These are phyloP conservation scores for Balansia obtecta DNA, from an alignment of 2,329 filamentous ascomycete species.

Conservation along the genomic window DNA sequence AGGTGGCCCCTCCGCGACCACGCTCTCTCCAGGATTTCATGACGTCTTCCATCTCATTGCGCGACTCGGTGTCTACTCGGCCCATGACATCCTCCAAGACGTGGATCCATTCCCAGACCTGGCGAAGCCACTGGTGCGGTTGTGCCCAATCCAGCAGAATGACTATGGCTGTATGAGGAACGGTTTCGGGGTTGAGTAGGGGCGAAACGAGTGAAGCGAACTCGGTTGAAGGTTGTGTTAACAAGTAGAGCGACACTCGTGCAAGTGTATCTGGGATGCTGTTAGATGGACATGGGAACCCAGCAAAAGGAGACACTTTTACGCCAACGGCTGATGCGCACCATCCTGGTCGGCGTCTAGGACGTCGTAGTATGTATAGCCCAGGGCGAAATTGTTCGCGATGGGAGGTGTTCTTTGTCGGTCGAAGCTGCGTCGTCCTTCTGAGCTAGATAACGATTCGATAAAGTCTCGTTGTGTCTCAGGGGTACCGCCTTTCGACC, in stretches of 20 bases:
- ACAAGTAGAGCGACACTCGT: slow-evolving; percentile 76
- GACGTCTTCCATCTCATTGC: slow-evolving; percentile 74
- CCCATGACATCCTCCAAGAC: slow-evolving; percentile 67
- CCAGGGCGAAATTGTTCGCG: slow-evolving; percentile 83
- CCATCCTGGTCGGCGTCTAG: slow-evolving; percentile 89
- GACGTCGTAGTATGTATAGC: slow-evolving; percentile 92
- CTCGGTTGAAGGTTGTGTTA: slow-evolving; percentile 71
- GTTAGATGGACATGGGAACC: slow-evolving; percentile 10
- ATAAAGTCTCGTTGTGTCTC: slow-evolving; percentile 79
- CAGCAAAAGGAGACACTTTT: background rate
- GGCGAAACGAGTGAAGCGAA: slow-evolving; percentile 76
- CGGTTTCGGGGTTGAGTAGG: slow-evolving; percentile 69
- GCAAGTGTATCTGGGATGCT: slow-evolving; percentile 66
- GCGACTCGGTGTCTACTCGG: slow-evolving; percentile 62
- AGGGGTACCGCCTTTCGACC: slow-evolving; percentile 55
- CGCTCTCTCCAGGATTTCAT: slow-evolving; percentile 71
- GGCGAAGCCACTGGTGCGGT: slow-evolving; percentile 83
- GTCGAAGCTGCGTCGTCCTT: slow-evolving; percentile 40
- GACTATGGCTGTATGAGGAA: slow-evolving; percentile 77
- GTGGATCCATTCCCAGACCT: slow-evolving; percentile 81
- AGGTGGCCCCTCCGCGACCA: slow-evolving; percentile 50
- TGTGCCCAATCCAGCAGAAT: slow-evolving; percentile 93
- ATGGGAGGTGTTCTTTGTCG: slow-evolving; percentile 59
- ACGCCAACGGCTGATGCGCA: slow-evolving; percentile 24
- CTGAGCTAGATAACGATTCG: slow-evolving; percentile 46